Evolutionary conservation across 352 stramenopile genomes (phyloP).

Genomic region (Globisporangium recalcitrans): DNA sequence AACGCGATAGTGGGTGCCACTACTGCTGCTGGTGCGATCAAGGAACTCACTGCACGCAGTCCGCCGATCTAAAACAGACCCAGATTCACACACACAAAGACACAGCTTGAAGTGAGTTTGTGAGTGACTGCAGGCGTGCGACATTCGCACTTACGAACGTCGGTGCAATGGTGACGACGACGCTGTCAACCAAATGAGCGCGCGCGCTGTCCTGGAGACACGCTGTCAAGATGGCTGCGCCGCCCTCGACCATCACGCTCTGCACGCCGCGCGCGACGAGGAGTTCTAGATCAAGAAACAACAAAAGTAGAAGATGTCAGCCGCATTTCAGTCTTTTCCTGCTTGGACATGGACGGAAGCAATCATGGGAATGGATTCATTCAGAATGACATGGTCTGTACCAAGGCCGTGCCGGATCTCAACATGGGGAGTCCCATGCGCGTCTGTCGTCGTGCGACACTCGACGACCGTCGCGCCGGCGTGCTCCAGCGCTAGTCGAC

Average conservation of each 20-base stretch:
- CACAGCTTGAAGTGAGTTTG: not conserved
- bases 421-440: constrained; percentile 27
- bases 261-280: constrained; percentile 32
- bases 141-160: constrained; percentile 54
- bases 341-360: not conserved
- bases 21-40: constrained; percentile 15
- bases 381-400: constrained; percentile 15
- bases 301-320: not conserved
- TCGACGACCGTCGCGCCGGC: constrained; percentile 40
- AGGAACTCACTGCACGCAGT: constrained; percentile 34
- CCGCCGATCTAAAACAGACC: constrained; percentile 45
- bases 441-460: constrained; percentile 23
- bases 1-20: constrained; percentile 6
- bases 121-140: not conserved
- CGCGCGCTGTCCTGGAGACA: constrained; percentile 39
- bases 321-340: not conserved
- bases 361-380: not conserved
- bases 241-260: constrained; percentile 84
- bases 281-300: constrained; percentile 22
- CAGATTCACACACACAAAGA: not conserved
- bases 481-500: constrained; percentile 35
- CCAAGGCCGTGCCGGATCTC: constrained; percentile 58
- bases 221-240: constrained; percentile 67
- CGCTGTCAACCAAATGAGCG: constrained; percentile 50
- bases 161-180: constrained; percentile 75